These are phyloP conservation scores for Lonicera japonica DNA, from an alignment of 129 eudicot genomes.

Conservation along the genomic window DNA sequence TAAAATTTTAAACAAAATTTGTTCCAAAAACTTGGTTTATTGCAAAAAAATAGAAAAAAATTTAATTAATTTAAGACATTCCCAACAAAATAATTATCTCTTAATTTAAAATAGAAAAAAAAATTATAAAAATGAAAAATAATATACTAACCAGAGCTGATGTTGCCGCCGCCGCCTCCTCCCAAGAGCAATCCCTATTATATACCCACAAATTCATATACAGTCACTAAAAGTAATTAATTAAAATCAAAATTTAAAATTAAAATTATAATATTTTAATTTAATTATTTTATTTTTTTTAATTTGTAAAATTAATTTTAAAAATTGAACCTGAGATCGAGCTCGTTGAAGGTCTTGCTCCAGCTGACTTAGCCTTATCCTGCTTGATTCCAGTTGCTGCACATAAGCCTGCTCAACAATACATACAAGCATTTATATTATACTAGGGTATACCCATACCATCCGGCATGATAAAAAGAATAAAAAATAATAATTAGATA, in stretches of 20 bases:
- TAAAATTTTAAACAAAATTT: no score
- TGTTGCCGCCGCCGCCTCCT: conserved; percentile 66
- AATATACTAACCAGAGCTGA: conserved; percentile 63
- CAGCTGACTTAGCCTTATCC: conserved; percentile 78
- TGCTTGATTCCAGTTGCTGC: conserved; percentile 89
- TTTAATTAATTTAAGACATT: no score
- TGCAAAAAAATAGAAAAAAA: no score
- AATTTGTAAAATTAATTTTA: background rate
- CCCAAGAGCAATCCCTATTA: conserved; percentile 70
- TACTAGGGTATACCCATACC: no score
- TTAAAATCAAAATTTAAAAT: background rate
- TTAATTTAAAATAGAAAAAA: no score
- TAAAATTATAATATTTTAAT: background rate
- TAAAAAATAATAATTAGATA: no score
- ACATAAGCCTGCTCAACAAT: conserved; percentile 66
- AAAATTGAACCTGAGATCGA: conserved; percentile 75
- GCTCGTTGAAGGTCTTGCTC: conserved; percentile 91
- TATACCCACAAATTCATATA: background rate
- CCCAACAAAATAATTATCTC: no score
- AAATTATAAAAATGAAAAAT: no score
- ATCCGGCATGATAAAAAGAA: no score
- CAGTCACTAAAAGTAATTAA: background rate
- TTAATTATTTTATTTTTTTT: background rate
- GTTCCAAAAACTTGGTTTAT: background rate
- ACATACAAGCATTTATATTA: background rate